A percentile compares a stretch with the other conserved stretches of the same genome.
phyloP scores from a whole-genome alignment of 129 eudicot genomes.

The Flaveria robusta region DNA sequence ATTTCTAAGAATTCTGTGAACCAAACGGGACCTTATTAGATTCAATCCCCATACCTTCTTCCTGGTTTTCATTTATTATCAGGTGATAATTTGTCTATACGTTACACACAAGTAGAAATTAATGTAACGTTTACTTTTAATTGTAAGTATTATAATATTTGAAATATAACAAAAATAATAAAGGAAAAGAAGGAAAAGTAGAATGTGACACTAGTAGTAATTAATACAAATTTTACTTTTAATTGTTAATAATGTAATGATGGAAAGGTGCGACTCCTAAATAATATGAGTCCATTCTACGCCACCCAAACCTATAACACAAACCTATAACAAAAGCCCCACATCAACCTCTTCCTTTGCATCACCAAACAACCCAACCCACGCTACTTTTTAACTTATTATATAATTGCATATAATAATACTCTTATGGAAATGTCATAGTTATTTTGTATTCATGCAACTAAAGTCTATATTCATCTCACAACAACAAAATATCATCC shows the following conservation, averaged over 20 bases:
- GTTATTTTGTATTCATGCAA: background rate
- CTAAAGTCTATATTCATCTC: background rate
- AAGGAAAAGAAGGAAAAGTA: background rate
- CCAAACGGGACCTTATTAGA: too few relatives aligned
- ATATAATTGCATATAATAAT: background rate
- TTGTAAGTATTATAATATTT: too few relatives aligned
- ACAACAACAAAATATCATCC: background rate
- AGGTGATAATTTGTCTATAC: too few relatives aligned
- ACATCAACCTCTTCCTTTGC: slow-evolving; percentile 37
- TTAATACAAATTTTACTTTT: background rate
- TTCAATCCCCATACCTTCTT: too few relatives aligned
- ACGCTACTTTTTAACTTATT: background rate
- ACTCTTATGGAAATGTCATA: background rate
- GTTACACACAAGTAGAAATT: too few relatives aligned
- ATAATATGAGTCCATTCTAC: slow-evolving; percentile 38
- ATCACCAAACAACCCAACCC: slow-evolving; percentile 41
- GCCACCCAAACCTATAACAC: slow-evolving; percentile 37
- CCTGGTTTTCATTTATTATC: too few relatives aligned
- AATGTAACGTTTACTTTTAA: too few relatives aligned
- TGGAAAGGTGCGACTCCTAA: slow-evolving; percentile 25
- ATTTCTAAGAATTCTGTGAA: too few relatives aligned
- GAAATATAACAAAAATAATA: background rate
- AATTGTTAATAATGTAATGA: slow-evolving; percentile 21
- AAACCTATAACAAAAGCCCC: slow-evolving; percentile 22
- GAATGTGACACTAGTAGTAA: background rate